Base-by-base conservation (phyloP, 106 monocot genomes). In the Chionographis japonica region DNA sequence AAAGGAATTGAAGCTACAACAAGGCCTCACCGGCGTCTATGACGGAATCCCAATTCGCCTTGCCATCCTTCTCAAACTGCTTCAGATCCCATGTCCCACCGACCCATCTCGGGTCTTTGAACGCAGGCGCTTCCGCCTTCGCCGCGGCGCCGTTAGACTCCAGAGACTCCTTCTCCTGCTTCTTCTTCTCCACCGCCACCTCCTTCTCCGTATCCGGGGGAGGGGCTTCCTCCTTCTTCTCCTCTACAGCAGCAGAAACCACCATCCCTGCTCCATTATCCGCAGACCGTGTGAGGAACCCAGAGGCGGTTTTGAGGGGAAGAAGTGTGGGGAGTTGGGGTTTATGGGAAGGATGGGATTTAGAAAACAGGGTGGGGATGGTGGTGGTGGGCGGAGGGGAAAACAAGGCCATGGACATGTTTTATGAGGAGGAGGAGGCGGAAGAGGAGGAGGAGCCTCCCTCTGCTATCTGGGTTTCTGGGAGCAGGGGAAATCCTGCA, bases 11-110 rank as follows among this genome's bases (percentile, higher is more conserved):
- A 46, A 46, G 9, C 5, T 46, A 27, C 27, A 27, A 46, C 9
- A 46, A 46, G 9, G 36, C 15, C 69, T 63, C 60, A 91, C 91
- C 91, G 42, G 91, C 91, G 69, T 87, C 87, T 7, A 87, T 87
- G 71, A 91, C 84, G 19, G 74, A 70, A 69, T 91, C 91, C 91
- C 91, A 91, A 72, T 91, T 77, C 14, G 73, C 85, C 40, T 37
- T 53, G 40, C 74, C 82, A 10, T 70, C 84, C 50, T 80, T 75
- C 74, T 70, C 67, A 67, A 91, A 91, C 72, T 82, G 76, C 68
- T 65, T 76, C 76, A 91, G 61, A 68, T 91, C 85, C 91, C 91
- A 88, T n/a, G 79, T 91, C 58, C 91, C 91, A 7, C 60, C 68
- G 7, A 74, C 77, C 91, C 91, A 91, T 74, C 80, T 84, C 20